These are phyloP conservation scores for Boletus huronensis DNA, from an alignment of 768 basidiomycete species.

Conservation along the genomic window DNA sequence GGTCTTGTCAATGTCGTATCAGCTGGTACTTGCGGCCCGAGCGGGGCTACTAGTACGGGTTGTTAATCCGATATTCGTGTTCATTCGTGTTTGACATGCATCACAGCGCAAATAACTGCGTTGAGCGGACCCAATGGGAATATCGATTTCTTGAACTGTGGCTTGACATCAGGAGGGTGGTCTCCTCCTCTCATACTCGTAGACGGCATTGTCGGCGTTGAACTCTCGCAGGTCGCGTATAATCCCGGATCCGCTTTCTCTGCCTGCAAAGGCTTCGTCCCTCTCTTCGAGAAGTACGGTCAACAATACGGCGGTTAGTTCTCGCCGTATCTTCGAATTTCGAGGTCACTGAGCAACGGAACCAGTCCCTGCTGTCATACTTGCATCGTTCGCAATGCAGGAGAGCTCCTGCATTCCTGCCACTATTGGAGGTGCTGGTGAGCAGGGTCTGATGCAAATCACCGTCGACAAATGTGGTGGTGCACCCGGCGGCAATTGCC, in stretches of 20 bases:
- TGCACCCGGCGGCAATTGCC: slow-evolving; percentile 44
- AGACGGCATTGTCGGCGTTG: slow-evolving; percentile 45
- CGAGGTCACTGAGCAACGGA: not conserved
- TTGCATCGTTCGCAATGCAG: slow-evolving; percentile 89
- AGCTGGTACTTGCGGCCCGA: slow-evolving; percentile 40
- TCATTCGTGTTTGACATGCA: slow-evolving; percentile 1
- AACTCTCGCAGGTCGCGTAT: slow-evolving; percentile 48
- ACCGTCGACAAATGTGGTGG: slow-evolving; percentile 71
- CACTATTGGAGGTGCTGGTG: slow-evolving; percentile 70
- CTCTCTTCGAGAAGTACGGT: slow-evolving; percentile 59
- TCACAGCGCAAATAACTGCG: slow-evolving; percentile 45
- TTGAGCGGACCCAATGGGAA: slow-evolving; percentile 65
- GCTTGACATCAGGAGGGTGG: slow-evolving; percentile 64
- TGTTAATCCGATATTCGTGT: slow-evolving; percentile 11
- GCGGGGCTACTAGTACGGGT: slow-evolving; percentile 46
- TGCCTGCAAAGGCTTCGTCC: slow-evolving; percentile 49
- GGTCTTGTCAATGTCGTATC: slow-evolving; percentile 38
- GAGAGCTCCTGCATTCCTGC: slow-evolving; percentile 71
- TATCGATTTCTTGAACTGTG: slow-evolving; percentile 78
- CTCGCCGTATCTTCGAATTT: not conserved
- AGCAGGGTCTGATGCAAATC: slow-evolving; percentile 87
- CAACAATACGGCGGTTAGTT: slow-evolving; percentile 39
- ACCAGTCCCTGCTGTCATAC: slow-evolving; percentile 65
- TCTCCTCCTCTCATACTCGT: slow-evolving; percentile 60
- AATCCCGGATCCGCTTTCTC: slow-evolving; percentile 52